Conservation (phyloP, 1,284 basidiomycete genomes). For the Cutaneotrichosporon sp. region DNA sequence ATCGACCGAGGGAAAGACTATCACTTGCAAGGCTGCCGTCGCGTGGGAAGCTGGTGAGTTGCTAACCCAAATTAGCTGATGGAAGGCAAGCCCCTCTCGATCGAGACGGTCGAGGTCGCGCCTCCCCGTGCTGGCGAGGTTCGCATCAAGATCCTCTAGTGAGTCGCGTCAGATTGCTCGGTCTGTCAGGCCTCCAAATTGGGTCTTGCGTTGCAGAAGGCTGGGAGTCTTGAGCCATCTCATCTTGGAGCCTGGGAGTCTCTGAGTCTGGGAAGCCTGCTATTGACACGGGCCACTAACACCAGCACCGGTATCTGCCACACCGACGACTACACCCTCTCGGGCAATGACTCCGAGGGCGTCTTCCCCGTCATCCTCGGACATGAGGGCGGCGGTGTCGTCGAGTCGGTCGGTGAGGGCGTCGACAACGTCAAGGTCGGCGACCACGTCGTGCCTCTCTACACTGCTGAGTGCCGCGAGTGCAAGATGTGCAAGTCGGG, state of each 20-base stretch:
- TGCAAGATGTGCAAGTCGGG: conserved; percentile 99
- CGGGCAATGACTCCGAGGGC: conserved; percentile 95
- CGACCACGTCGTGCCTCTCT: conserved; percentile 91
- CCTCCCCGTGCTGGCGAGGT: conserved; percentile 90
- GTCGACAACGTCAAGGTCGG: conserved; percentile 82
- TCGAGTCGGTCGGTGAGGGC: conserved; percentile 91
- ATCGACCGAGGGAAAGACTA: conserved; percentile 53
- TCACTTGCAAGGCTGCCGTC: conserved; percentile 91
- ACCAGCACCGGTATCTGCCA: conserved; percentile 81
- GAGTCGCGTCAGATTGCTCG: conserved; percentile 28
- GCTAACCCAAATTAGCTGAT: background rate
- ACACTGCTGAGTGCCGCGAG: conserved; percentile 92
- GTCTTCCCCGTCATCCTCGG: conserved; percentile 93
- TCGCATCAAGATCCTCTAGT: conserved; percentile 86
- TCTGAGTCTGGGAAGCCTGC: no score
- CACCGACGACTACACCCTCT: conserved; percentile 96
- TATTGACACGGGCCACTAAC: conserved; percentile 14
- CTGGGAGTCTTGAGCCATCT: no score
- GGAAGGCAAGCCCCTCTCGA: conserved; percentile 67
- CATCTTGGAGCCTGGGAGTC: no score
- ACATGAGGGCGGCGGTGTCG: conserved; percentile 65
- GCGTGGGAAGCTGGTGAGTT: conserved; percentile 84
- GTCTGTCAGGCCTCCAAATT: no score
- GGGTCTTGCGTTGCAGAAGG: no score
- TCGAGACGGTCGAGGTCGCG: conserved; percentile 91